Conservation (phyloP, 345 rosid genomes). For the Mercurialis annua region DNA sequence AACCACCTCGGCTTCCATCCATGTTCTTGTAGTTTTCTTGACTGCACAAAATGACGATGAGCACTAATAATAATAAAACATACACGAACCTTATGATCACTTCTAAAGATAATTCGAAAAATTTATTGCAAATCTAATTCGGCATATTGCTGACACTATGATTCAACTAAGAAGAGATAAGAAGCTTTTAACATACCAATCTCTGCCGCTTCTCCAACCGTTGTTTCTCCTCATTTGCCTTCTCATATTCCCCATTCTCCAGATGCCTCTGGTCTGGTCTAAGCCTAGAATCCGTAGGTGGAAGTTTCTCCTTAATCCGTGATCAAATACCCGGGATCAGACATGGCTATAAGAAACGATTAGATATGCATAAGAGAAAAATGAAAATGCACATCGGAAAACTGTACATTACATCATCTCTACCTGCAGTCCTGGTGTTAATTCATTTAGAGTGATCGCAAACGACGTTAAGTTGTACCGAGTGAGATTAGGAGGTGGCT, state of each 20-base stretch:
- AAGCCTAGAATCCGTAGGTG: constrained; percentile 94
- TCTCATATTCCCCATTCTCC: constrained; percentile 97
- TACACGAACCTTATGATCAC: no score
- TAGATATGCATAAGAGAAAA: constrained; percentile 38
- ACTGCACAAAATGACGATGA: constrained; percentile 41
- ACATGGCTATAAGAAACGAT: constrained; percentile 41
- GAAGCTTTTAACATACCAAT: constrained; percentile 49
- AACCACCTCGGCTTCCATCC: constrained; percentile 98
- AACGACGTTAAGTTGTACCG: constrained; percentile 93
- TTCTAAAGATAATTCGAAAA: no score
- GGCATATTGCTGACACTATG: neutral
- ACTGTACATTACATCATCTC: constrained; percentile 33
- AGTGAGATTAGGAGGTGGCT: constrained; percentile 68
- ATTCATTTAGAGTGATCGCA: constrained; percentile 86
- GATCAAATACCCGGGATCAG: constrained; percentile 63
- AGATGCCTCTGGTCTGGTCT: constrained; percentile 95
- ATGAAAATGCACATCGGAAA: constrained; percentile 25
- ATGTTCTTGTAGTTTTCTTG: constrained; percentile 77
- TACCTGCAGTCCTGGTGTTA: constrained; percentile 93
- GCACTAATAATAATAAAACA: no score
- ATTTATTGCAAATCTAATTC: neutral
- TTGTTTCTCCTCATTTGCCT: constrained; percentile 88
- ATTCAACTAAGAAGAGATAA: neutral
- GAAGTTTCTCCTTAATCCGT: constrained; percentile 92
- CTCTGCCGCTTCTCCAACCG: constrained; percentile 90